phyloP scores from a whole-genome alignment of 1,284 basidiomycete genomes.

The Melampsora occidentalis region DNA sequence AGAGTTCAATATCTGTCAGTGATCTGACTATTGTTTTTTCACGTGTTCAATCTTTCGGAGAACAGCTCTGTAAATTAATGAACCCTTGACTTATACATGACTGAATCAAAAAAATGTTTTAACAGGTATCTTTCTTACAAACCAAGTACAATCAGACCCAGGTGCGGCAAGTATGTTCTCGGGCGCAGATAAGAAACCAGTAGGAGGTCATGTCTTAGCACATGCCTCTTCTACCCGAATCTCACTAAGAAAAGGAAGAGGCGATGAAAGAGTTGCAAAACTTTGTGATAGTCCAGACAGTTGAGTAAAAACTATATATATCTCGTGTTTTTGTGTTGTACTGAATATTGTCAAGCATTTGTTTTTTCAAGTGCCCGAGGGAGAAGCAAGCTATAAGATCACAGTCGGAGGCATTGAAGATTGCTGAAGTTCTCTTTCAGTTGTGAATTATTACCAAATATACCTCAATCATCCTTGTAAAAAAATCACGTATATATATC shows the following conservation, averaged over 20 bases:
- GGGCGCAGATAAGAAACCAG: slow-evolving; percentile 61
- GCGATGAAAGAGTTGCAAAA: slow-evolving; percentile 92
- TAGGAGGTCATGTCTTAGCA: slow-evolving; percentile 74
- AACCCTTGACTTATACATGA: background rate
- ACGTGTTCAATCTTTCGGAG: background rate
- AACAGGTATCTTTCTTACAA: slow-evolving; percentile 77
- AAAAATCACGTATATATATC: no score
- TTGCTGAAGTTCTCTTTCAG: slow-evolving; percentile 15
- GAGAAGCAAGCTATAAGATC: slow-evolving; percentile 46
- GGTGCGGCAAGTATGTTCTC: slow-evolving; percentile 93
- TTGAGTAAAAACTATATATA: slow-evolving; percentile 58
- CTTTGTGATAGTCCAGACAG: slow-evolving; percentile 82
- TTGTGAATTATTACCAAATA: no score
- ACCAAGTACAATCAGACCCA: slow-evolving; percentile 79
- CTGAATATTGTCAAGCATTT: slow-evolving; percentile 19
- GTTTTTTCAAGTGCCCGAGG: slow-evolving; percentile 33
- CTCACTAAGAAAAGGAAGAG: slow-evolving; percentile 83
- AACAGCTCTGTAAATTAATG: background rate
- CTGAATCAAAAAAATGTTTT: slow-evolving; percentile 51
- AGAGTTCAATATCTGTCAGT: slow-evolving; percentile 68
- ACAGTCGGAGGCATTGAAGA: slow-evolving; percentile 45
- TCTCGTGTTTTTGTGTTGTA: background rate
- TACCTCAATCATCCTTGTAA: no score
- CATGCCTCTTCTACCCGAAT: slow-evolving; percentile 80
- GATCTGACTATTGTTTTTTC: slow-evolving; percentile 1